Evolutionary conservation across 139 green algal genomes (phyloP).

Genomic region (Haematococcus lacustris): DNA sequence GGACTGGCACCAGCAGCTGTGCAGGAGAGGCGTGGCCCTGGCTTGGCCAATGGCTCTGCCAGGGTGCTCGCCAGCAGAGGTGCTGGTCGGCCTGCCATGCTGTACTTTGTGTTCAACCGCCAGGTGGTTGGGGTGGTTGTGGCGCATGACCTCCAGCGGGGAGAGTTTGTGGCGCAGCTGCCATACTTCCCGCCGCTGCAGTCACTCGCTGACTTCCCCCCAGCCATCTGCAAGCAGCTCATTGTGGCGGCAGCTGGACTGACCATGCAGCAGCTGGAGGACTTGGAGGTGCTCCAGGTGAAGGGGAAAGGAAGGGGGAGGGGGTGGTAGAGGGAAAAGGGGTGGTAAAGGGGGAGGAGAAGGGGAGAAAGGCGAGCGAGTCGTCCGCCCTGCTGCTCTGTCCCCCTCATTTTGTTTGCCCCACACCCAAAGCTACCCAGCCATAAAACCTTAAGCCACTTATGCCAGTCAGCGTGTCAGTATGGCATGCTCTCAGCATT

Average conservation of each 20-base stretch:
- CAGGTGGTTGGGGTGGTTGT: constrained; percentile 79
- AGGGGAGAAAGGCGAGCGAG: no score
- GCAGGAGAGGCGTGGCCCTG: background rate
- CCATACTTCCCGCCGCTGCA: constrained; percentile 87
- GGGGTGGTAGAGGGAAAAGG: no score
- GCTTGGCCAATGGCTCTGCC: background rate
- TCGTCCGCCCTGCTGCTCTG: no score
- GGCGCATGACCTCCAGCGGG: constrained; percentile 71
- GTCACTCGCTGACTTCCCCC: constrained; percentile 57
- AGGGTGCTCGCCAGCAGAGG: background rate
- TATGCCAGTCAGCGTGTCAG: no score
- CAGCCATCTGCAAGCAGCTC: constrained; percentile 29
- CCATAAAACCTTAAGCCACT: no score
- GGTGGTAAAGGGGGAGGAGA: no score
- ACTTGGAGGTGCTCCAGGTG: constrained; percentile 6
- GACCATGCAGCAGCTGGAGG: constrained; percentile 13
- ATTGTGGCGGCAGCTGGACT: constrained; percentile 38
- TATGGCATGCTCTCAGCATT: no score
- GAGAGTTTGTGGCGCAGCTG: constrained; percentile 94
- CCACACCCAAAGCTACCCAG: no score
- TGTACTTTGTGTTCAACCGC: constrained; percentile 93
- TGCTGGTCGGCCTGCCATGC: constrained; percentile 59
- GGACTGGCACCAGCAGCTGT: background rate
- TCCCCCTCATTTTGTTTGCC: no score
- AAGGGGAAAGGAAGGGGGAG: no score